Percentiles rank a stretch among this genome's conserved stretches.
Conservation (phyloP, 139 green algal species). For the Auxenochlorella pyrenoidosa region DNA sequence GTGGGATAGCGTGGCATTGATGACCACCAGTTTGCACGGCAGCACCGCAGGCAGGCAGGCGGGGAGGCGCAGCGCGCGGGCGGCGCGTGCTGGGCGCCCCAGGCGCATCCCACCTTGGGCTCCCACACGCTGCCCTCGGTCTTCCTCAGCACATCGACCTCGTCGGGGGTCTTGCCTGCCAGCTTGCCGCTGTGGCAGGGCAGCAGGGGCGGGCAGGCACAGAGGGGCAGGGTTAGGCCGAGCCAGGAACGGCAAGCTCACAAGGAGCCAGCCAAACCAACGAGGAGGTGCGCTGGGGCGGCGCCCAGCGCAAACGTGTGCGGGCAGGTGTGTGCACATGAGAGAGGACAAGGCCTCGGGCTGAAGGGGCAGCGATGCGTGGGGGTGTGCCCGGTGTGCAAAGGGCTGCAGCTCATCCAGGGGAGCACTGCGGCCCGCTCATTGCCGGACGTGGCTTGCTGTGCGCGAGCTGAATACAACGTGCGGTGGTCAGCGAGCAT, state of each 20-base stretch:
- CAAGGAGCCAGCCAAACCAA: no score
- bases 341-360: neutral
- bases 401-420: slow-evolving; percentile 29
- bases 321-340: neutral
- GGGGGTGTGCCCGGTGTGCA: slow-evolving; percentile 22
- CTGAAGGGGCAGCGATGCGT: neutral
- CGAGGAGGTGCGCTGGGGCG: no score
- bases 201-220: slow-evolving; percentile 56
- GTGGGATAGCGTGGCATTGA: no score
- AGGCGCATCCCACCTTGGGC: slow-evolving; percentile 3
- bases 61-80: no score
- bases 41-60: no score
- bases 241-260: no score
- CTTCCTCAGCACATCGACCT: slow-evolving; percentile 49
- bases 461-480: neutral
- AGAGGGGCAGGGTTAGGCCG: neutral
- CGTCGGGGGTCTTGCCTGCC: slow-evolving; percentile 74
- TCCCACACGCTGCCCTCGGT: slow-evolving; percentile 41
- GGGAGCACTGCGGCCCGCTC: slow-evolving; percentile 23
- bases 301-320: neutral
- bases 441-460: slow-evolving; percentile 9
- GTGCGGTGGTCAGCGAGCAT: slow-evolving; percentile 4
- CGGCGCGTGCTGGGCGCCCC: no score
- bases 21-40: no score
- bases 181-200: slow-evolving; percentile 87